A percentile compares a stretch with the other conserved stretches of the same genome.
Conservation (phyloP, 768 basidiomycete genomes). For the Lentinula edodes region DNA sequence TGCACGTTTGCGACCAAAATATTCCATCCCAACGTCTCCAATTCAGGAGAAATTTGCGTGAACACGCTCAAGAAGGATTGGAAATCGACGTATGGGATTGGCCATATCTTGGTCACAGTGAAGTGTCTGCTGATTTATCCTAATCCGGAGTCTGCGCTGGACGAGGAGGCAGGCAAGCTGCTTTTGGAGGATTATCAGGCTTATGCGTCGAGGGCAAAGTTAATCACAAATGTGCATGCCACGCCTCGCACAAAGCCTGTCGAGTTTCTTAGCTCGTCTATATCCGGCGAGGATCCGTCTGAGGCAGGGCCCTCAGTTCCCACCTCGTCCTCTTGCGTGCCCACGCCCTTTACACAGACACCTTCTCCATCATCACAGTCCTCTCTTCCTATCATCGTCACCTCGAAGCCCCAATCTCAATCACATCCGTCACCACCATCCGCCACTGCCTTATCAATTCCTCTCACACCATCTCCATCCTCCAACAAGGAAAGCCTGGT, state of each 20-base stretch:
- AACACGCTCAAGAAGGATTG: conserved; percentile 98
- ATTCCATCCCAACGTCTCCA: conserved; percentile 94
- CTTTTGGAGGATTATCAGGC: conserved; percentile 84
- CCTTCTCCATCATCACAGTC: conserved; percentile 23
- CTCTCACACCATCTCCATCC: conserved; percentile 34
- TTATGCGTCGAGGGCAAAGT: conserved; percentile 80
- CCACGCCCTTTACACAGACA: conserved; percentile 23
- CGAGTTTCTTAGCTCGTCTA: conserved; percentile 56
- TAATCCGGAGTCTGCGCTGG: conserved; percentile 92
- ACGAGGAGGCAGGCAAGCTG: conserved; percentile 94
- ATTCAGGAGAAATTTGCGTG: conserved; percentile 89
- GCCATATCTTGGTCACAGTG: conserved; percentile 86
- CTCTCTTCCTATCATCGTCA: conserved; percentile 17
- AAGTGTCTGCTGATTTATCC: conserved; percentile 96
- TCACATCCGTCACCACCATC: conserved; percentile 39
- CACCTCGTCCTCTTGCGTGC: conserved; percentile 9
- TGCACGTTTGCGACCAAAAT: conserved; percentile 91
- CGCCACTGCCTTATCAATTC: conserved; percentile 37
- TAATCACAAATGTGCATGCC: conserved; percentile 91
- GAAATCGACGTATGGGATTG: conserved; percentile 88
- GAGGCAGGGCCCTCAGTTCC: conserved; percentile 7
- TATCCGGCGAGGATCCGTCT: conserved; percentile 6
- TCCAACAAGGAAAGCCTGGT: conserved; percentile 27
- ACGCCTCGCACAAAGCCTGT: conserved; percentile 68
- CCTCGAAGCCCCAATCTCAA: conserved; percentile 16